Percentiles rank a stretch among this genome's conserved stretches.
These are phyloP conservation scores for Exophiala viscosa DNA, from an alignment of 2,329 filamentous ascomycete species.

Conservation along the genomic window DNA sequence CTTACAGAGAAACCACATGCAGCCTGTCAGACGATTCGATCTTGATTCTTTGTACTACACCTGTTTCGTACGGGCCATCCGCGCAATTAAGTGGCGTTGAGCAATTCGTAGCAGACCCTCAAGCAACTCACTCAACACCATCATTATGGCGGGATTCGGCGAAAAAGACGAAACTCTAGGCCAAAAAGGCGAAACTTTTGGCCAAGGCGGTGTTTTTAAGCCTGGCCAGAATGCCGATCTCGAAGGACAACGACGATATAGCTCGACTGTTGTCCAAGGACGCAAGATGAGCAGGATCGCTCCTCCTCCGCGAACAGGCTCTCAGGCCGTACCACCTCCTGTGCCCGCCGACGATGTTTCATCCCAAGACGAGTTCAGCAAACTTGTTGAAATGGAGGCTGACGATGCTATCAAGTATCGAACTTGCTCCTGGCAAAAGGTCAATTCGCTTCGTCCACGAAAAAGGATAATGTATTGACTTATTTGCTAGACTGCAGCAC, in stretches of 20 bases:
- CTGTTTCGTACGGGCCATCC: slow-evolving; percentile 29
- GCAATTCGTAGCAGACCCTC: background rate
- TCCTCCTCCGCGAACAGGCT: slow-evolving; percentile 22
- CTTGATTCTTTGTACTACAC: slow-evolving; percentile 26
- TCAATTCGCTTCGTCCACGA: slow-evolving; percentile 31
- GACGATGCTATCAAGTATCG: slow-evolving; percentile 82
- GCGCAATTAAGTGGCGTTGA: slow-evolving; percentile 30
- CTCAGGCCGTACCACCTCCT: slow-evolving; percentile 16
- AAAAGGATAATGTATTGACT: background rate
- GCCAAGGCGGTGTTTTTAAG: slow-evolving; percentile 9
- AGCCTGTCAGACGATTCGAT: slow-evolving; percentile 12
- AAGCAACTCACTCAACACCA: background rate
- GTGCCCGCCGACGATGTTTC: slow-evolving; percentile 33
- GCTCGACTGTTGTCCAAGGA: slow-evolving; percentile 21
- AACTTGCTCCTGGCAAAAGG: slow-evolving; percentile 91
- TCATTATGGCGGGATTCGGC: slow-evolving; percentile 20
- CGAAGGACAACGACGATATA: slow-evolving; percentile 18
- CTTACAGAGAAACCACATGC: slow-evolving; percentile 21
- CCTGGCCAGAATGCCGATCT: slow-evolving; percentile 13
- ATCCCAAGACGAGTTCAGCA: slow-evolving; percentile 46
- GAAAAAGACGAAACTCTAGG: slow-evolving; percentile 19
- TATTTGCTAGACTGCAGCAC: slow-evolving; percentile 64
- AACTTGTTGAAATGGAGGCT: slow-evolving; percentile 68
- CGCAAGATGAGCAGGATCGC: slow-evolving; percentile 28
- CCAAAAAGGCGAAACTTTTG: slow-evolving; percentile 12